phyloP scores from a whole-genome alignment of 108 stramenopile genomes.

The Fragilaria radians region DNA sequence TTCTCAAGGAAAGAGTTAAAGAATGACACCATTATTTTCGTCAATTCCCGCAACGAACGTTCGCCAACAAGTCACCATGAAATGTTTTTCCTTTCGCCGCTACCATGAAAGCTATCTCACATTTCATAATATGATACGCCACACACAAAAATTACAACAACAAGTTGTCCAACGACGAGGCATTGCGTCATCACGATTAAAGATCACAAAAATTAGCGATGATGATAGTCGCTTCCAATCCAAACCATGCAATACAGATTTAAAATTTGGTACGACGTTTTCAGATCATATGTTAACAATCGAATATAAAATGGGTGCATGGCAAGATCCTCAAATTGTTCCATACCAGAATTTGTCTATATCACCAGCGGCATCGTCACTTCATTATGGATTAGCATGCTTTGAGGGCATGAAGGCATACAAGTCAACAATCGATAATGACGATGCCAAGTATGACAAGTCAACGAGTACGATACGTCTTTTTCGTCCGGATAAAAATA shows the following conservation, averaged over 20 bases:
- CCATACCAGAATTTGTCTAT: slow-evolving; percentile 75
- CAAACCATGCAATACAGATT: slow-evolving; percentile 48
- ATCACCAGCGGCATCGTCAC: slow-evolving; percentile 77
- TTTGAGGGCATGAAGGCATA: slow-evolving; percentile 95
- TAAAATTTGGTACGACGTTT: slow-evolving; percentile 74
- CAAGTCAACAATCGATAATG: no score
- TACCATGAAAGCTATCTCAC: no score
- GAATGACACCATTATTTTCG: no score
- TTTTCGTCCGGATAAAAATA: slow-evolving; percentile 91
- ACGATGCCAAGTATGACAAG: slow-evolving; percentile 26
- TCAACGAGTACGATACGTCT: slow-evolving; percentile 39
- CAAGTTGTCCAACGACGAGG: not conserved
- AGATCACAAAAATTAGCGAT: not conserved
- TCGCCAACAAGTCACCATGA: no score
- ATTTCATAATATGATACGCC: no score
- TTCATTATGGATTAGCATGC: slow-evolving; percentile 94
- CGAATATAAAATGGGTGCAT: slow-evolving; percentile 62
- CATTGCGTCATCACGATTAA: not conserved
- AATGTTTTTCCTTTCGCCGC: no score
- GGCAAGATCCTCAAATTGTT: slow-evolving; percentile 74
- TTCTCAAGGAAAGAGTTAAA: no score
- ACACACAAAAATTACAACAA: no score
- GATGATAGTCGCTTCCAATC: slow-evolving; percentile 19
- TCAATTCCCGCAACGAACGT: no score
- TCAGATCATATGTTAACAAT: slow-evolving; percentile 91